Evolutionary conservation across 305 asterid genomes (phyloP).

Genomic region (Solanum aculeatissimum): DNA sequence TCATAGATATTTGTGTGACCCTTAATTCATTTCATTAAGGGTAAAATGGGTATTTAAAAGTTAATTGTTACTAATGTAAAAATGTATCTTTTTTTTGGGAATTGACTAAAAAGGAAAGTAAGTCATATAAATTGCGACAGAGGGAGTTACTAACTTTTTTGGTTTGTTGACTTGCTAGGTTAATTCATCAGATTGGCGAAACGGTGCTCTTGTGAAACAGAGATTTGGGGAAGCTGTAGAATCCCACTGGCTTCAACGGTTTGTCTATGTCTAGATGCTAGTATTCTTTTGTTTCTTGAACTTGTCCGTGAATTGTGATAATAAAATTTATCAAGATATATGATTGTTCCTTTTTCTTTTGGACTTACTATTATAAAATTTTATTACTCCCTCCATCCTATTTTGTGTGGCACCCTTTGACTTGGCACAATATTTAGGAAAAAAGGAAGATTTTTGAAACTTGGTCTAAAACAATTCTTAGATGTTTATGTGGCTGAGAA

Average conservation of each 20-base stretch:
- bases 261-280: slow-evolving; percentile 20
- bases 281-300: slow-evolving; percentile 4
- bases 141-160: neutral
- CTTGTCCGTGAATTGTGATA: neutral
- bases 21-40: too few relatives aligned
- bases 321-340: neutral
- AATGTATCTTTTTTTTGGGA: too few relatives aligned
- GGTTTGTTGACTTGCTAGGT: slow-evolving; percentile 37
- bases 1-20: too few relatives aligned
- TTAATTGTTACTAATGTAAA: too few relatives aligned
- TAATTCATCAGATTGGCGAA: slow-evolving; percentile 98
- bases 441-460: too few relatives aligned
- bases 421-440: too few relatives aligned
- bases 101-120: too few relatives aligned
- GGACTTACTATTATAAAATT: neutral
- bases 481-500: too few relatives aligned
- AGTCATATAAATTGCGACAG: too few relatives aligned
- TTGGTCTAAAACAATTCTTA: too few relatives aligned
- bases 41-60: too few relatives aligned
- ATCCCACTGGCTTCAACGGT: slow-evolving; percentile 91
- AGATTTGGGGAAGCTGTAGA: slow-evolving; percentile 96
- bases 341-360: neutral
- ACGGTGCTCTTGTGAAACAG: slow-evolving; percentile 86
- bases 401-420: too few relatives aligned
- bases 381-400: neutral